These are phyloP conservation scores for Wickerhamiella azyma DNA, from an alignment of 805 yeast genomes.

Conservation along the genomic window DNA sequence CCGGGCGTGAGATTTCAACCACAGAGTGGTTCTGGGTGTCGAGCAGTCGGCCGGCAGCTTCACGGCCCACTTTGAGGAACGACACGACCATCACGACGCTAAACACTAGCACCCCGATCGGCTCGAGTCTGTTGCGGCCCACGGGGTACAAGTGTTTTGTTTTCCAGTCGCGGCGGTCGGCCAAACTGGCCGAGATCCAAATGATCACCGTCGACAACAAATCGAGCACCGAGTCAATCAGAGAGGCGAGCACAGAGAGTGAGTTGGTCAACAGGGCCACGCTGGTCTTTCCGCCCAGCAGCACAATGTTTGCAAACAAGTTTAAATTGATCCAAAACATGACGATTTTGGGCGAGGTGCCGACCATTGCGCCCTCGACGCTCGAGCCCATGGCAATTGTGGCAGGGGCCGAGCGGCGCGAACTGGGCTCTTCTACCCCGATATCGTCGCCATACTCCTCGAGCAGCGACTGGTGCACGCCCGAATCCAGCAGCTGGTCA, in stretches of 20 bases:
- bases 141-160: constrained; percentile 39
- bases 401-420: constrained; percentile 13
- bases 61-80: constrained; percentile 58
- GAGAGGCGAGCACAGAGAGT: constrained; percentile 62
- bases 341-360: constrained; percentile 31
- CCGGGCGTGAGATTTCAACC: constrained; percentile 36
- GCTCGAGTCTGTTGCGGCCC: constrained; percentile 61
- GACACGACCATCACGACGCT: constrained; percentile 58
- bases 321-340: constrained; percentile 50
- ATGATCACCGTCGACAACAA: constrained; percentile 64
- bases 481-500: constrained; percentile 56
- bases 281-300: constrained; percentile 45
- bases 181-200: constrained; percentile 38
- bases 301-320: constrained; percentile 40
- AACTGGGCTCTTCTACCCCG: constrained; percentile 17
- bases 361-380: constrained; percentile 27
- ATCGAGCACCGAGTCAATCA: constrained; percentile 64
- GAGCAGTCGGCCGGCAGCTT: constrained; percentile 40
- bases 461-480: constrained; percentile 52
- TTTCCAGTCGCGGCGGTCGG: constrained; percentile 33
- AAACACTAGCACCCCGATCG: constrained; percentile 63
- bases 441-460: constrained; percentile 39
- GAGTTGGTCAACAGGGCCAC: constrained; percentile 56
- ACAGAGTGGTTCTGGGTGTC: constrained; percentile 24
- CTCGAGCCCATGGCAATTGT: constrained; percentile 25